phyloP scores from a whole-genome alignment of 2,329 filamentous ascomycete genomes.

The Akanthomyces lecanii region DNA sequence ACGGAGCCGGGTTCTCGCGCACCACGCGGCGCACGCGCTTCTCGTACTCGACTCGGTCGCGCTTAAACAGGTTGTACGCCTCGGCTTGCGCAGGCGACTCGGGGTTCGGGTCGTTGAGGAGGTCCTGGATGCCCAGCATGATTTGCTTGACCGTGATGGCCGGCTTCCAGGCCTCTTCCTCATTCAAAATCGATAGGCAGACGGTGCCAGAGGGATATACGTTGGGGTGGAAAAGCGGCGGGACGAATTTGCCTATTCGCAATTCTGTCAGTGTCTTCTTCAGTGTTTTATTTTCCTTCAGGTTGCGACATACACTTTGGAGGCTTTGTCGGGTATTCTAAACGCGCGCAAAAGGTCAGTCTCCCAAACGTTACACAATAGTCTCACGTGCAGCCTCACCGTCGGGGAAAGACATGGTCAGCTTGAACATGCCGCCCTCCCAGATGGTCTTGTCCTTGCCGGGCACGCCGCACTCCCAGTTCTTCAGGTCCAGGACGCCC shows the following conservation, averaged over 20 bases:
- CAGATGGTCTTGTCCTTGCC: slow-evolving; percentile 96
- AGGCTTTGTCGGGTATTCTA: slow-evolving; percentile 97
- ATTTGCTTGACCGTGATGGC: slow-evolving; percentile 99
- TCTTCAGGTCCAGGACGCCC: slow-evolving; percentile 85
- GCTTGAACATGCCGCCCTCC: slow-evolving; percentile 96
- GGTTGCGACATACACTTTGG: slow-evolving; percentile 75
- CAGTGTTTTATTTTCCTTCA: neutral
- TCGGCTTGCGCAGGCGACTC: slow-evolving; percentile 96
- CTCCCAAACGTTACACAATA: neutral
- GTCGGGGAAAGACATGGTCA: slow-evolving; percentile 89
- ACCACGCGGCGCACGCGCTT: slow-evolving; percentile 82
- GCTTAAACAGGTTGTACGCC: slow-evolving; percentile 95
- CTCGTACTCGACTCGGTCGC: slow-evolving; percentile 82
- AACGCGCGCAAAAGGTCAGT: slow-evolving; percentile 10
- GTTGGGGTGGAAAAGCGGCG: slow-evolving; percentile 95
- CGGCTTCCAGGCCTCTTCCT: slow-evolving; percentile 97
- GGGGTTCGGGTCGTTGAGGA: slow-evolving; percentile 93
- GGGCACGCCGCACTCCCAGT: slow-evolving; percentile 94
- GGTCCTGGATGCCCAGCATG: slow-evolving; percentile 88
- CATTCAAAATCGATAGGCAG: slow-evolving; percentile 93
- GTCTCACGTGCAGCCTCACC: slow-evolving; percentile 51
- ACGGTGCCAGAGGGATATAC: slow-evolving; percentile 98
- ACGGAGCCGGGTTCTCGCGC: slow-evolving; percentile 79
- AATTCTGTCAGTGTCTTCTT: neutral
- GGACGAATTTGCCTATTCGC: slow-evolving; percentile 83